Base-by-base conservation (phyloP, 768 basidiomycete species). In the Phaffia tasmanica region DNA sequence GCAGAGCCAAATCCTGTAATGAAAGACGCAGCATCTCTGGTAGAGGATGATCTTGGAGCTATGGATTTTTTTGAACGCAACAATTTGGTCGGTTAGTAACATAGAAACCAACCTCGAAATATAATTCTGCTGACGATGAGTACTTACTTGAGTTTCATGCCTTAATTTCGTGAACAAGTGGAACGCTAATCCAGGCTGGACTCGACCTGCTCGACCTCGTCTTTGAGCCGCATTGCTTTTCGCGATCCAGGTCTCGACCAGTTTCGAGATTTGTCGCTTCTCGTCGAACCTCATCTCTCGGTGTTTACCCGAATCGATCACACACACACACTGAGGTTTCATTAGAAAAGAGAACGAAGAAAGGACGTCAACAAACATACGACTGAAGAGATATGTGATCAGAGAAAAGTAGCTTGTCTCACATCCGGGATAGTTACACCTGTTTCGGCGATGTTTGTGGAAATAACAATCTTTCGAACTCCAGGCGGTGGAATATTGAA, bases 381-480 rank as follows among this genome's bases (percentile, higher is more conserved):
- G 35, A 11, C 11, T 42, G 11, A 5, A 11, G 4, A 42, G 4
- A 42, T 42, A 5, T 5, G 35, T 42, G 35, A 42, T 11, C 11
- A 42, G 35, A 42, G 35, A 4, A 42, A 42, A 42, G 4, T 11
- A 42, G 35, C 11, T 4, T 94, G 35, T 42, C 35, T 42, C 67
- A 95, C 88, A 72, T 99, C 95, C 7, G 94, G 94, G 64, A 99
- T 99, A 1, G 95, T 99, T 63, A 99, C 89, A 71, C 94, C 94
- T 18, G 94, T 99, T 77, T 99, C 94, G 19, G 90, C 88, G 71
- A 93, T 90, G 73, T 94, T 90, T 46, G 89, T 76, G 16, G 75
- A 88, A 51, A 99, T 85, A 58, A 99, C 95, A 71, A 99, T 93
- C 78, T 99, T 99, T 60, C 88, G 82, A 5, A 87, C 76, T 32